Evolutionary conservation across 2,329 filamentous ascomycete species (phyloP).

Genomic region (Aspergillus calidoustus): DNA sequence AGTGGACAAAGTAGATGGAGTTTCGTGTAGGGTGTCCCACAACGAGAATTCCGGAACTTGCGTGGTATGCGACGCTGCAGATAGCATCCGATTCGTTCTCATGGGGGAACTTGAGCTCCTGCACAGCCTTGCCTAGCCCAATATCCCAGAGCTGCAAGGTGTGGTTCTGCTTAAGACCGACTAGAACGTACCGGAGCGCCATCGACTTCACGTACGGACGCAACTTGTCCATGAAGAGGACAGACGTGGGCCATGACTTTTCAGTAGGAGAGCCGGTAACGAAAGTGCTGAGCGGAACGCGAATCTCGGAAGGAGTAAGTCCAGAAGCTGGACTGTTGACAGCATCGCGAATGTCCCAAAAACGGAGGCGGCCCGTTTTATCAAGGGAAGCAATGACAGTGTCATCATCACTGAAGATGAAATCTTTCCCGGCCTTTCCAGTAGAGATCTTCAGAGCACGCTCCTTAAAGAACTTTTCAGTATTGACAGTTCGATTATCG

Average conservation of each 20-base stretch:
- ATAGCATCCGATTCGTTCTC: slow-evolving; percentile 97
- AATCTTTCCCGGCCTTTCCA: slow-evolving; percentile 97
- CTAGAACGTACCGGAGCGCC: slow-evolving; percentile 91
- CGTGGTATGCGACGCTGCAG: slow-evolving; percentile 94
- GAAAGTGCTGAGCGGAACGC: slow-evolving; percentile 83
- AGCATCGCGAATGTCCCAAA: slow-evolving; percentile 93
- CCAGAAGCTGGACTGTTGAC: slow-evolving; percentile 55
- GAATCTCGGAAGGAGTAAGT: slow-evolving; percentile 70
- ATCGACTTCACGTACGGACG: slow-evolving; percentile 88
- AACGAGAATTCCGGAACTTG: slow-evolving; percentile 87
- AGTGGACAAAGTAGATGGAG: slow-evolving; percentile 94
- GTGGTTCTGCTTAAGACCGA: slow-evolving; percentile 99
- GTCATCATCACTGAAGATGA: slow-evolving; percentile 96
- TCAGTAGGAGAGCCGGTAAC: slow-evolving; percentile 84
- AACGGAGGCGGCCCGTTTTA: slow-evolving; percentile 94
- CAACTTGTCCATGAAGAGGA: slow-evolving; percentile 94
- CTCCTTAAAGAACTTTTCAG: slow-evolving; percentile 83
- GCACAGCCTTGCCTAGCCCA: slow-evolving; percentile 89
- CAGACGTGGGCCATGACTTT: slow-evolving; percentile 96
- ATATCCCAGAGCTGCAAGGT: slow-evolving; percentile 98
- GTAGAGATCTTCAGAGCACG: slow-evolving; percentile 92
- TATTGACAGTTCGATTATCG: slow-evolving; percentile 70
- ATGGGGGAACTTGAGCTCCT: slow-evolving; percentile 95
- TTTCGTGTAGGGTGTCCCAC: slow-evolving; percentile 96
- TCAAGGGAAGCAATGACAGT: slow-evolving; percentile 92